phyloP scores from a whole-genome alignment of 345 rosid genomes.

The Lumnitzera racemosa region DNA sequence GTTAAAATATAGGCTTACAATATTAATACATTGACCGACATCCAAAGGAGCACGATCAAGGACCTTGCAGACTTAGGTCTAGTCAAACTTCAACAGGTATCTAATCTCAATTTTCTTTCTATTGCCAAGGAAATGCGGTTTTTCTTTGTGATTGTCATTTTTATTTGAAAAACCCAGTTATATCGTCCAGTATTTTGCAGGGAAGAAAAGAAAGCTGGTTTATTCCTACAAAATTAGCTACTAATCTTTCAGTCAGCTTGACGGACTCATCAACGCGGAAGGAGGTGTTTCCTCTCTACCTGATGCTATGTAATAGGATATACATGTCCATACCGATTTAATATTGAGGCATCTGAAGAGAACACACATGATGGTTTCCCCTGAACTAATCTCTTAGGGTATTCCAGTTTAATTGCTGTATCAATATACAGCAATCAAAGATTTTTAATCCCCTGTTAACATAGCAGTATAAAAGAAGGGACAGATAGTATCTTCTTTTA shows the following conservation, averaged over 20 bases:
- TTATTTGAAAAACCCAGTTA: not conserved
- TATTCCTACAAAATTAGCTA: slow-evolving; percentile 86
- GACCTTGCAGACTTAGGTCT: slow-evolving; percentile 95
- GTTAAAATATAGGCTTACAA: slow-evolving; percentile 60
- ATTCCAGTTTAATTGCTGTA: too few relatives aligned
- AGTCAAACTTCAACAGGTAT: slow-evolving; percentile 94
- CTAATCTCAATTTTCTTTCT: not conserved
- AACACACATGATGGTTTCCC: too few relatives aligned
- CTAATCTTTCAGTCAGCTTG: slow-evolving; percentile 84
- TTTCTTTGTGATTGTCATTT: not conserved
- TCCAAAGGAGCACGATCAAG: slow-evolving; percentile 55
- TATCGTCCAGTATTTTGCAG: slow-evolving; percentile 26
- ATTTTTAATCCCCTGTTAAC: too few relatives aligned
- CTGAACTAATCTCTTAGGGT: too few relatives aligned
- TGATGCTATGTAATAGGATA: not conserved
- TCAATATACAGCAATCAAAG: too few relatives aligned
- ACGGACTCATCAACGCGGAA: slow-evolving; percentile 82
- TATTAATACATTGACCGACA: slow-evolving; percentile 70
- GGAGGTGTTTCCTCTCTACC: slow-evolving; percentile 40
- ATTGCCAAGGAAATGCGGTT: not conserved
- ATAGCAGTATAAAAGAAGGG: too few relatives aligned
- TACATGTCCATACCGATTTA: not conserved
- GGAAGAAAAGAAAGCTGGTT: slow-evolving; percentile 96
- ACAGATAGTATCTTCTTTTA: too few relatives aligned
- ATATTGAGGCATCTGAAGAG: not conserved